Evolutionary conservation across 306 rosid species (phyloP), one percentile per base, ranked within the genome.

Genomic region (Cicer arietinum): DNA sequence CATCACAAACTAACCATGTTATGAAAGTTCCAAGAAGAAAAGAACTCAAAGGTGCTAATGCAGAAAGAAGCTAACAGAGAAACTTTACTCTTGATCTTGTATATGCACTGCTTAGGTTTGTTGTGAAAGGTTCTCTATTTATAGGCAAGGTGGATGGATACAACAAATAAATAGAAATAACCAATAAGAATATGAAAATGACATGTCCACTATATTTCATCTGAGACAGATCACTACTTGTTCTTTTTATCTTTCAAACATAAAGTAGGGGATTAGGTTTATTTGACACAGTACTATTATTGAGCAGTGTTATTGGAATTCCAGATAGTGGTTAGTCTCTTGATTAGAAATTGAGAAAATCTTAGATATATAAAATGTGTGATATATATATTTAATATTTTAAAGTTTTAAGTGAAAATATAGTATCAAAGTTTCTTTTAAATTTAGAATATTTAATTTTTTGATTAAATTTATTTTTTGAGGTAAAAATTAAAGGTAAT

Each of bases 81-180:
- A 67, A 18, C 48, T 81, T 56, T 74, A 60, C 30, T 57, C 22
- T 71, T 43, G 35, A 8, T 16, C 3, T 69, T 12, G 70, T 17
- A 4, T 11, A 37, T 53, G 57, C 56, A 59, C 81, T 20, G 65
- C 50, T 48, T 58, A 54, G 7, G 70, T 79, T 67, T 79, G 79
- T 73, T 69, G 43, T 71, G 62, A 85, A 86, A 84, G 74, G 67
- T 80, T 82, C 60, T 40, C 74, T 77, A 71, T 91, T 86, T 94
- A 89, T 91, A 88, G 90, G 84, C 77, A 83, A n/a, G 9, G 13
- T 20, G 56, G 77, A 71, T 61, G 63, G 25, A 62, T 71, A 57
- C 67, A 70, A 66, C 16, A 51, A 80, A 64, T 17, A 25, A 25
- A 25, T 25, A 25, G 35, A 25, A 25, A 25, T 25, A 25, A 42